These are phyloP conservation scores for Melaleuca quinquenervia DNA, from an alignment of 345 rosid genomes.

Conservation along the genomic window DNA sequence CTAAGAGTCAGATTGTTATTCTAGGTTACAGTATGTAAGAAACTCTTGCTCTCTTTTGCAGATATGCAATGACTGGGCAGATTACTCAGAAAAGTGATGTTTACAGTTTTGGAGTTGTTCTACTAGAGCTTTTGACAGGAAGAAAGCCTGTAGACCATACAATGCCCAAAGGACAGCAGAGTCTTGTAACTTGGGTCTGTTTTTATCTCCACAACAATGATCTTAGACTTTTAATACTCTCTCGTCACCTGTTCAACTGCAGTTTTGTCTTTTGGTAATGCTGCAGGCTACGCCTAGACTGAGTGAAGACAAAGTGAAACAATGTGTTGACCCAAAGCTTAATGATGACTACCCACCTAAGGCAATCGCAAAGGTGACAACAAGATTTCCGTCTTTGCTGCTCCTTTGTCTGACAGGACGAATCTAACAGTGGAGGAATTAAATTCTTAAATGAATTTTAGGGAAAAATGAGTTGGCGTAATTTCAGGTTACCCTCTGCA, in stretches of 20 bases:
- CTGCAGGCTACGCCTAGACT: conserved; percentile 90
- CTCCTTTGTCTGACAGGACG: not conserved
- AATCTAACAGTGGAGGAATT: not conserved
- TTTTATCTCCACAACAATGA: not conserved
- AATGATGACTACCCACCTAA: conserved; percentile 84
- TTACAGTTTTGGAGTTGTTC: conserved; percentile 94
- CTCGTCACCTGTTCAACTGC: not conserved
- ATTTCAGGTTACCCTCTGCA: not conserved
- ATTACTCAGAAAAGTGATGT: conserved; percentile 92
- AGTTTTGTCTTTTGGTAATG: no score
- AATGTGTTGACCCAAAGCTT: conserved; percentile 90
- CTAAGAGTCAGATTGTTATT: not conserved
- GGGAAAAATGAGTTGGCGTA: no score
- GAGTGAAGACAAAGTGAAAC: conserved; percentile 93
- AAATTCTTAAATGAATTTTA: not conserved
- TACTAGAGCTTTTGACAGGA: conserved; percentile 88
- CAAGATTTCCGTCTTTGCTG: not conserved
- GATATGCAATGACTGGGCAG: conserved; percentile 98
- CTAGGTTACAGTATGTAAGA: not conserved
- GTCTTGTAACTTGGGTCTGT: conserved; percentile 94
- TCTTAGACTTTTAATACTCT: not conserved
- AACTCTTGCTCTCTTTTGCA: conserved; percentile 1
- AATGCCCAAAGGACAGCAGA: conserved; percentile 91
- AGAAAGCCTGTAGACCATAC: conserved; percentile 92
- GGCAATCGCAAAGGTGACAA: conserved; percentile 76